Conservation (phyloP, 2,329 filamentous ascomycete species). For the Claviceps sp. region DNA sequence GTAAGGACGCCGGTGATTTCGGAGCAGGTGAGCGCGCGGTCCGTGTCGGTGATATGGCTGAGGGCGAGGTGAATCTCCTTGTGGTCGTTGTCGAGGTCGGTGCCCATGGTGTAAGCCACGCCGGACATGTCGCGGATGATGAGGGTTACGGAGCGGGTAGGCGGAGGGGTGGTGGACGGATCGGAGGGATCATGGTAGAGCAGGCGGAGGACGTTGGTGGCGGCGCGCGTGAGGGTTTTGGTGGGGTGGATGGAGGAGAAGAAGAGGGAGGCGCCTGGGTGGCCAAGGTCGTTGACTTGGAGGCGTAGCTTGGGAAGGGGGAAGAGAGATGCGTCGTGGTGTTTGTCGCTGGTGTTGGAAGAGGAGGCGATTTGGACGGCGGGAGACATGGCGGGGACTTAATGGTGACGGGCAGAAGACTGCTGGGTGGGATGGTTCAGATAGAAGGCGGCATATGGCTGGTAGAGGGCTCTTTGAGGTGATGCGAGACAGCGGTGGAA, state of each 20-base stretch:
- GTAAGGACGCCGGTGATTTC: slow-evolving; percentile 77
- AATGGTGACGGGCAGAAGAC: not conserved
- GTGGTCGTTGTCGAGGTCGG: slow-evolving; percentile 67
- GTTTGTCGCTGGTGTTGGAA: not conserved
- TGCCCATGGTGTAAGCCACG: slow-evolving; percentile 79
- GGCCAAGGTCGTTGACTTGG: slow-evolving; percentile 42
- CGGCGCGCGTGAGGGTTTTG: slow-evolving; percentile 46
- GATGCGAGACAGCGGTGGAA: not conserved
- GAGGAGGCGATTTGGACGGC: slow-evolving; percentile 6
- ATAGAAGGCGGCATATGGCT: not conserved
- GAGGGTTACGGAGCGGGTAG: slow-evolving; percentile 77
- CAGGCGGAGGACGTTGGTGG: slow-evolving; percentile 53
- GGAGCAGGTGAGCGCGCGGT: slow-evolving; percentile 27
- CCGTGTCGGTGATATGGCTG: slow-evolving; percentile 49
- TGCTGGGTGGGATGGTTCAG: not conserved
- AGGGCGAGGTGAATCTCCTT: slow-evolving; percentile 88
- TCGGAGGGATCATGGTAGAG: slow-evolving; percentile 49
- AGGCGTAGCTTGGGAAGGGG: slow-evolving; percentile 43
- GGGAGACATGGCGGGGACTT: slow-evolving; percentile 14
- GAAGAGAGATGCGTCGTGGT: slow-evolving; percentile 16
- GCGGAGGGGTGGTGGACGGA: slow-evolving; percentile 30
- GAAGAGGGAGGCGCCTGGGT: slow-evolving; percentile 52
- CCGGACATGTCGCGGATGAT: slow-evolving; percentile 67
- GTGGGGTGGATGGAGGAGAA: slow-evolving; percentile 51
- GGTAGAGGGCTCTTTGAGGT: not conserved